phyloP scores from a whole-genome alignment of 1,284 basidiomycete genomes.

The Tilletia walkeri region DNA sequence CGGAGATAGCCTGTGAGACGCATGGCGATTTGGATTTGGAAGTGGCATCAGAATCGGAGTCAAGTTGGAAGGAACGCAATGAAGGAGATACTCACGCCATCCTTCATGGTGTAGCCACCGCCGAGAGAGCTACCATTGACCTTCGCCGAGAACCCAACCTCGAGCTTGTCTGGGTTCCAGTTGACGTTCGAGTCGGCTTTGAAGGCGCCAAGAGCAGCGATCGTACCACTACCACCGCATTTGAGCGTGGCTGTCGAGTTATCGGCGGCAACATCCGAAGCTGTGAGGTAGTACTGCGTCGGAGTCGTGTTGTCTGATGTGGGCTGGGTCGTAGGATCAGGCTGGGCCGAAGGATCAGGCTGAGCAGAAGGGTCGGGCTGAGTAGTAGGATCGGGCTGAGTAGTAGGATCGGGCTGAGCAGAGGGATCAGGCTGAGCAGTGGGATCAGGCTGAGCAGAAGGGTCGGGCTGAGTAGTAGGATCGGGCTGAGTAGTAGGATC shows the following conservation, averaged over 20 bases:
- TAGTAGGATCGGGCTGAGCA: not conserved
- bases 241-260: slow-evolving; percentile 1
- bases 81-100: not conserved
- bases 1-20: not conserved
- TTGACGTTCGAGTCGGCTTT: not conserved
- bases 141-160: not conserved
- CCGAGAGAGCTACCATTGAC: not conserved
- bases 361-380: too few species aligned
- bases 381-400: not conserved
- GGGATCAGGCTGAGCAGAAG: not conserved
- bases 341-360: not conserved
- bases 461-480: not conserved
- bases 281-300: not conserved
- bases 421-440: not conserved
- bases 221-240: not conserved
- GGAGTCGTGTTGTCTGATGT: not conserved
- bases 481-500: not conserved
- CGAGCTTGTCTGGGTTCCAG: not conserved
- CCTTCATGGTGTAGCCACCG: slow-evolving; percentile 12
- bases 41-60: not conserved
- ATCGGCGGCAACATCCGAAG: not conserved
- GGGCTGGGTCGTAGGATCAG: not conserved
- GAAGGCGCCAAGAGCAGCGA: not conserved
- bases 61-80: not conserved
- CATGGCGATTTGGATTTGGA: too few species aligned